Base-by-base conservation (phyloP, 2,329 filamentous ascomycete genomes). In the Fusarium sp. region DNA sequence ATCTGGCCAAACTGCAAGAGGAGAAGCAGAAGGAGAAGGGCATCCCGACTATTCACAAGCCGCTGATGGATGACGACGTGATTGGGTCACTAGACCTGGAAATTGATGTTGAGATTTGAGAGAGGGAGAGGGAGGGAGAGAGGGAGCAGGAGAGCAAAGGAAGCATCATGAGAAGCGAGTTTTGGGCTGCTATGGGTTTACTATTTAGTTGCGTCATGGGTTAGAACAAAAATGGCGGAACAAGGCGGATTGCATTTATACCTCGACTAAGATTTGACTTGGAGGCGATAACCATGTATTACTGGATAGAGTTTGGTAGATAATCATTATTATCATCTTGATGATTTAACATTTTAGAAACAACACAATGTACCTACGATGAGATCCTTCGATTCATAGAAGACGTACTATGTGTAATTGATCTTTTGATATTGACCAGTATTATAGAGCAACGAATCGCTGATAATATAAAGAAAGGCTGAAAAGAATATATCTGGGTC, bases 41-140 rank as follows among this genome's bases (percentile, higher is more conserved):
- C 11, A 76, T 88, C 58, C 83, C 86, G 4, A 88, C 88, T 11
- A 90, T 92, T 44, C 91, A 94, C 72, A 88, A 91, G 77, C 88
- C 90, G 28, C 85, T 93, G 54, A 90, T 91, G 81, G 93, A 97
- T 61, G 95, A 98, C 73, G 95, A 98, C 72, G 90, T 97, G 53
- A 94, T 98, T 75, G 93, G 90, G 2, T 85, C 88, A 25, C 81
- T 98, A 80, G 95, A 98, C 74, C 79, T 98, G 69, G 94, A 92
- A 26, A 92, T 98, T 74, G 94, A 98, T 69, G 88, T 97, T 70
- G 93, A 96, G 67, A 92, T 96, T 68, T 92, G 80, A 66, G 19
- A 22, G 29, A n/a, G 44, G 19, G 15, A 42, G 35, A n/a, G n/a
- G n/a, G n/a, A n/a, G n/a, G n/a, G 80, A 66, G 19, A 22, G 29